Base-by-base conservation (phyloP, 2,329 filamentous ascomycete species). In the Chaetomiaceae sp. region DNA sequence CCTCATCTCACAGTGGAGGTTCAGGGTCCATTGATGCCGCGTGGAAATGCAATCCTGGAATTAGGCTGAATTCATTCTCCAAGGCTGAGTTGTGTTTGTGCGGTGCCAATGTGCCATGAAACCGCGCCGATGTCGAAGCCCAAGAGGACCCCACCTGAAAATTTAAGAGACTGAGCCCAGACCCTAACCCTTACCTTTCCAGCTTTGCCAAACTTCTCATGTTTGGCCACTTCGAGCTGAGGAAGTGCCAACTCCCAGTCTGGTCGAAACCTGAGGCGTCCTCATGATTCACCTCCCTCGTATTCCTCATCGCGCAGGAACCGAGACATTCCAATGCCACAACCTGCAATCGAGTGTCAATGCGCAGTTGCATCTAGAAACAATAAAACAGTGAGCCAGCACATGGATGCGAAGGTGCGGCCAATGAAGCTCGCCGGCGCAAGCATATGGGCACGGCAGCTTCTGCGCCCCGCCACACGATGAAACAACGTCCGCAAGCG, bases 61-160 rank as follows among this genome's bases (percentile, higher is more conserved):
- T 56, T 57, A 53, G 55, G 16, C 55, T 57, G 52, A 57, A 57
- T 55, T 48, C 37, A 30, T 37, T 10, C 3, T 30, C 31, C 30
- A 33, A 33, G 30, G 10, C 30, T 33, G 30, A 33, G 30, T n/a
- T n/a, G n/a, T n/a, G n/a, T n/a, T n/a, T n/a, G n/a, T n/a, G n/a
- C 25, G 25, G 25, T 27, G 6, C 25, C 25, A n/a, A n/a, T n/a
- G n/a, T 10, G 54, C 34, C 42, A 33, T 42, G 41, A 30, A 44
- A 33, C n/a, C 27, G 47, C 27, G 21, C 19, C 44, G 46, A 43
- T 34, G 37, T 41, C 40, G 20, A 37, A 33, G 19, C 16, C 21
- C 31, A 41, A 20, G 35, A 45, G 19, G 17, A 45, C 31, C 30
- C 23, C 27, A 31, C 44, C 8, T 46, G 20, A 45, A 54, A 50